Evolutionary conservation across 495 filamentous ascomycete genomes (phyloP).

Genomic region (Cudoniella acicularis): DNA sequence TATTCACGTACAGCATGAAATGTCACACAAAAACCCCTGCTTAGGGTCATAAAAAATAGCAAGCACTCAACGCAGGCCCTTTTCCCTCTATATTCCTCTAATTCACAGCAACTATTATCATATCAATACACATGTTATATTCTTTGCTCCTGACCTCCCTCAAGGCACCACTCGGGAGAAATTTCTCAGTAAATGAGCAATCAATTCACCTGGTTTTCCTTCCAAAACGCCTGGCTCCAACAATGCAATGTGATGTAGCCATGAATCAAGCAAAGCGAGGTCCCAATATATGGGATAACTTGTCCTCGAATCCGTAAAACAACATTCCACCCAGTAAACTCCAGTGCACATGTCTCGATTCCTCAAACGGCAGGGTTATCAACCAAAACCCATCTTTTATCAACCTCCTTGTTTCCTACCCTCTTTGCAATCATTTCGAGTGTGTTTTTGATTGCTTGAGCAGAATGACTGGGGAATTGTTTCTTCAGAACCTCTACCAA

Average conservation of each 20-base stretch:
- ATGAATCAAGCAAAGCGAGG: too few species aligned
- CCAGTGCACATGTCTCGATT: neutral
- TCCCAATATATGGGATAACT: too few species aligned
- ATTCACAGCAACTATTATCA: neutral
- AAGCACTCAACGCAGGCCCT: too few species aligned
- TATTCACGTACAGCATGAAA: neutral
- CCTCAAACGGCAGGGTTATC: neutral
- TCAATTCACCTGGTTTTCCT: neutral
- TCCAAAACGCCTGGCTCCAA: neutral
- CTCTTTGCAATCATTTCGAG: conserved; percentile 66
- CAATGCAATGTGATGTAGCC: neutral
- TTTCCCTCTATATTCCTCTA: neutral
- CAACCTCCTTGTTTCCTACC: conserved; percentile 32
- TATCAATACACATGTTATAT: neutral
- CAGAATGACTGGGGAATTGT: conserved; percentile 65
- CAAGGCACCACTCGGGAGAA: neutral
- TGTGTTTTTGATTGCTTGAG: conserved; percentile 68
- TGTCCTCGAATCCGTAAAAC: neutral
- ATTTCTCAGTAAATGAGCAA: neutral
- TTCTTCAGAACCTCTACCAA: conserved; percentile 71
- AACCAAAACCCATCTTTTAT: conserved; percentile 23
- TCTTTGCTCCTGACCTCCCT: neutral
- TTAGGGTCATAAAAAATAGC: neutral
- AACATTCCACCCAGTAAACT: neutral
- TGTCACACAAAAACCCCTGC: neutral